Base-by-base conservation (phyloP, 768 basidiomycete species). In the Gyrodon lividus region DNA sequence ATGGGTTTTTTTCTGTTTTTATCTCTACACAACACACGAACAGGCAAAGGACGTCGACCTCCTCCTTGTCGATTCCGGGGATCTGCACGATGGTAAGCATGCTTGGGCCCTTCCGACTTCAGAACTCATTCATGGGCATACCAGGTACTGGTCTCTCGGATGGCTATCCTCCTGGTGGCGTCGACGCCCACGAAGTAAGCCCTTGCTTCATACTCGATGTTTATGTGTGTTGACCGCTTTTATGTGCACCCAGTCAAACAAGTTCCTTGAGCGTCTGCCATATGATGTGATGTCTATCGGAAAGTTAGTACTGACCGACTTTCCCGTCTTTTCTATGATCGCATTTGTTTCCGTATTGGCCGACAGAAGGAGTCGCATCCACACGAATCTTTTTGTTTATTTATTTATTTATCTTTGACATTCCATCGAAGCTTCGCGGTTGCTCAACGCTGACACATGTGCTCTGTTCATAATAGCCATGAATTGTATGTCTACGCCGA, bases 261-360 rank as follows among this genome's bases (percentile, higher is more conserved):
- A 86, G 61, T 85, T 92, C 66, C 74, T 94, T 56, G 70, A 79
- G 19, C 70, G 80, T 49, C 74, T 95, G 17, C 86, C 87, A 0
- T 95, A 92, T 61, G 93, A 96, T 62, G 61, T 92, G 2, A 79
- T 93, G 63, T 72, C 89, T 2, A 91, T 93, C 45, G 92, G 93
- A 62, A 95, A 94, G 82, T 86, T 61, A 35, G 87, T 69, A 22
- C 20, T 16, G 5, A 24, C 20, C 13, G 8, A 6, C 6, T 41
- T 41, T 41, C 22, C 10, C 6, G 14, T 33, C 30, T 48, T 30
- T 19, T 19, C 6, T 20, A 33, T 12, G 1, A 16, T n/a, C 2
- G 16, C 24, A 1, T 23, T 24, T 19, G 19, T 14, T 14, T 19
- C 31, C 28, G 28, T 26, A 26, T 23, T 26, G 22, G 5, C 16